Evolutionary conservation across 257 asterid species (phyloP), one percentile per base, ranked within the genome.

Genomic region (Rhazya stricta): DNA sequence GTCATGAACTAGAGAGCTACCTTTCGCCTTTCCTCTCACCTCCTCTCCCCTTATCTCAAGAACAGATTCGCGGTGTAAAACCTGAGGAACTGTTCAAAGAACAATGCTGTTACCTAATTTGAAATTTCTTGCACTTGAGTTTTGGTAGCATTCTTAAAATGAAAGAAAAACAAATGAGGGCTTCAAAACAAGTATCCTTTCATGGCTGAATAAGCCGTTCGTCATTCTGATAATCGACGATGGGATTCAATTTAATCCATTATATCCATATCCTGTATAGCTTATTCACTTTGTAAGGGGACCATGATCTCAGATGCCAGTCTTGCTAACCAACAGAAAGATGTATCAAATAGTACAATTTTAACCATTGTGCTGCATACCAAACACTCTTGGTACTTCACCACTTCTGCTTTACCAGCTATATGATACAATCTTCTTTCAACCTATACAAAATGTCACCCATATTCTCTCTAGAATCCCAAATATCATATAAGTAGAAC

Each of bases 381-480:
- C 36, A 43, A 45, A 42, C 67, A 19, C 60, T 19, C 51, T 53
- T 45, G 18, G 16, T 72, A 11, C 36, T 67, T 5, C 53, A 30
- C 53, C 70, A 53, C 68, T 67, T 65, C 74, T 34, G 81, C 82
- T 29, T 79, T 76, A 67, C 60, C 76, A 78, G 76, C 86, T 81
- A 78, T 83, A 84, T 79, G 78, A 62, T 76, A 88, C 90, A 86
- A 78, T 79, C 85, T 76, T 78, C 76, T 77, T 79, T 82, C 76
- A 80, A 82, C 84, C 90, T 86, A 83, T 83, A 87, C 87, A 88
- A 82, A 84, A 75, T 29, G 76, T 74, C 79, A 84, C 79, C 68
- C 67, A 79, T 53, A 76, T 76, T 41, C 85, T 74, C 65, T 76
- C 73, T 69, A 36, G 51, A 69, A 43, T 67, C 78, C 77, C 71